Evolutionary conservation across 305 asterid genomes (phyloP).

Genomic region (Fraxinus baroniana): DNA sequence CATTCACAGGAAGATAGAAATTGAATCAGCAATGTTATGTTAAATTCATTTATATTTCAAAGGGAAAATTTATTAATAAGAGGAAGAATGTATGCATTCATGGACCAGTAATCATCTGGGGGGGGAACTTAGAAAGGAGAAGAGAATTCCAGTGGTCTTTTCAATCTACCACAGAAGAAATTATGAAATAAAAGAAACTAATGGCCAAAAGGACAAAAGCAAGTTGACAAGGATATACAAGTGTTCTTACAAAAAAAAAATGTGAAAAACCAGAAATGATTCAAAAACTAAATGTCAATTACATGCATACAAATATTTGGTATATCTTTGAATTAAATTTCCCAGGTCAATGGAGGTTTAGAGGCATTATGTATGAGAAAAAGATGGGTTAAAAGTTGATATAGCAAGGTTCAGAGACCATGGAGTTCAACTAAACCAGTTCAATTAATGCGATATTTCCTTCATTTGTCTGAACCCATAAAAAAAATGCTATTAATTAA

Average conservation of each 20-base stretch:
- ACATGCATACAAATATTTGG: slow-evolving; percentile 4
- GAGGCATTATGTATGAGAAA: slow-evolving; percentile 3
- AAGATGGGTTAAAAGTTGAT: slow-evolving; percentile 1
- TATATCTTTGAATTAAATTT: neutral
- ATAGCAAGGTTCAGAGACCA: slow-evolving; percentile 4
- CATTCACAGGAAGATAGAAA: neutral
- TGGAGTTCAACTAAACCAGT: neutral
- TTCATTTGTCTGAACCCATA: neutral
- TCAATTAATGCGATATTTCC: neutral
- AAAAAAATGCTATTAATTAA: neutral
- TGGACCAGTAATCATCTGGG: neutral
- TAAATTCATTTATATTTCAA: neutral
- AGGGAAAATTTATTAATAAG: neutral
- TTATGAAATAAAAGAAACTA: neutral
- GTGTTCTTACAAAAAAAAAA: neutral
- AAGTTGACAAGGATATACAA: neutral
- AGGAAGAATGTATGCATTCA: slow-evolving; percentile 8
- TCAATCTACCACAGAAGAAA: neutral
- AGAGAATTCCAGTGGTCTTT: neutral
- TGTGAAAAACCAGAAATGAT: neutral
- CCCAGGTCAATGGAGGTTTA: neutral
- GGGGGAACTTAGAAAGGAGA: neutral
- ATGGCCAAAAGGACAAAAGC: neutral
- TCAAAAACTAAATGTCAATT: neutral
- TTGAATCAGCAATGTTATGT: neutral